Percentiles rank a stretch among this genome's conserved stretches.
Evolutionary conservation across 805 yeast genomes (phyloP).

Genomic region (Nakazawaea anatomiae): DNA sequence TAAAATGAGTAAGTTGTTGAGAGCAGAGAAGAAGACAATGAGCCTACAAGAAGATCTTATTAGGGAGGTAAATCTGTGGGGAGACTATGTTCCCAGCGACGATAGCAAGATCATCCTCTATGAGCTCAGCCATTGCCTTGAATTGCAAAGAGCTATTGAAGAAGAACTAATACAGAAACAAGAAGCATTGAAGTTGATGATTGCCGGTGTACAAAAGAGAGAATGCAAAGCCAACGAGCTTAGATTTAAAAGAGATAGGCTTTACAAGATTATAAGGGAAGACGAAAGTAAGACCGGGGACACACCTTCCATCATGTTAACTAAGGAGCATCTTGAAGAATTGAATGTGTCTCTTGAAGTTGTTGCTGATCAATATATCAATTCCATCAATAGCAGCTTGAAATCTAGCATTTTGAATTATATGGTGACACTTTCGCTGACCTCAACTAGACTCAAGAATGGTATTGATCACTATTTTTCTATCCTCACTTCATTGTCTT

Average conservation of each 20-base stretch:
- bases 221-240: conserved; percentile 41
- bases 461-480: conserved; percentile 1
- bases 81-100: conserved; percentile 28
- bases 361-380: conserved; percentile 43
- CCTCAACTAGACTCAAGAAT: neutral
- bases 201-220: conserved; percentile 41
- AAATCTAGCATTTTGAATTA: conserved; percentile 41
- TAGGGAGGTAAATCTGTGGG: conserved; percentile 38
- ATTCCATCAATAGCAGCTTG: conserved; percentile 40
- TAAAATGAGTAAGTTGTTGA: conserved; percentile 30
- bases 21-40: conserved; percentile 31
- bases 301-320: conserved; percentile 34
- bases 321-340: conserved; percentile 48
- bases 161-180: conserved; percentile 35
- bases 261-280: conserved; percentile 31
- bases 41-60: conserved; percentile 31
- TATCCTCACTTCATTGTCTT: neutral
- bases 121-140: conserved; percentile 33
- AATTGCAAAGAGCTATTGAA: conserved; percentile 29
- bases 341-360: conserved; percentile 43
- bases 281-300: conserved; percentile 42
- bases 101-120: conserved; percentile 33
- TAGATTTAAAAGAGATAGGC: conserved; percentile 28
- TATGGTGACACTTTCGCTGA: conserved; percentile 15
- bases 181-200: conserved; percentile 35